Percentiles rank a stretch among this genome's conserved stretches.
phyloP scores from a whole-genome alignment of 305 asterid genomes.

The Lippia alba region DNA sequence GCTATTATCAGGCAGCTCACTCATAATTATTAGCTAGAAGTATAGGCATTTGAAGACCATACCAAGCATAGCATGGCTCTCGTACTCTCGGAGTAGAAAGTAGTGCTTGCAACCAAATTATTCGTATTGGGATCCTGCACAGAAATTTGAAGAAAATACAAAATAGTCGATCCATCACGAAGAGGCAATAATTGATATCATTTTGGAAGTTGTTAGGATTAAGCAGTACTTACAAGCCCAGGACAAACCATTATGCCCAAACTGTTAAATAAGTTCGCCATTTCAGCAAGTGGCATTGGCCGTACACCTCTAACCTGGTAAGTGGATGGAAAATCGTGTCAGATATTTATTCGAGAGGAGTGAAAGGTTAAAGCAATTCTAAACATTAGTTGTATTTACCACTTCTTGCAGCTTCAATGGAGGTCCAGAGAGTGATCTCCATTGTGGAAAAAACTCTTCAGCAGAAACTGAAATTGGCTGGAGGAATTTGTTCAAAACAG shows the following conservation, averaged over 20 bases:
- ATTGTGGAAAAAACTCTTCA: slow-evolving; percentile 96
- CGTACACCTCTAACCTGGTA: slow-evolving; percentile 95
- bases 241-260: slow-evolving; percentile 78
- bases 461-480: slow-evolving; percentile 86
- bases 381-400: slow-evolving; percentile 48
- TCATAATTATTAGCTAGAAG: slow-evolving; percentile 8
- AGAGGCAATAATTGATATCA: slow-evolving; percentile 33
- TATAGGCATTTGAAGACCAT: slow-evolving; percentile 39
- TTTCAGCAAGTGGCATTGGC: slow-evolving; percentile 84
- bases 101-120: slow-evolving; percentile 93
- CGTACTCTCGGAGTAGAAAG: slow-evolving; percentile 91
- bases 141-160: slow-evolving; percentile 27
- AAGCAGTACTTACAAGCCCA: slow-evolving; percentile 76
- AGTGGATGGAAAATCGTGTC: slow-evolving; percentile 33
- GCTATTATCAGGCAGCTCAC: not conserved
- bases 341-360: slow-evolving; percentile 20
- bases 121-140: slow-evolving; percentile 95
- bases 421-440: slow-evolving; percentile 99
- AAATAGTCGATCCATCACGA: slow-evolving; percentile 23
- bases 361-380: not conserved
- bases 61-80: slow-evolving; percentile 98
- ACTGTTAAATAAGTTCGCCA: slow-evolving; percentile 82
- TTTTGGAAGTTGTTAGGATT: slow-evolving; percentile 27
- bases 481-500: slow-evolving; percentile 85
- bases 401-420: slow-evolving; percentile 99